phyloP scores from a whole-genome alignment of 2,329 filamentous ascomycete species.

The Kalaharituber pfeilii region DNA sequence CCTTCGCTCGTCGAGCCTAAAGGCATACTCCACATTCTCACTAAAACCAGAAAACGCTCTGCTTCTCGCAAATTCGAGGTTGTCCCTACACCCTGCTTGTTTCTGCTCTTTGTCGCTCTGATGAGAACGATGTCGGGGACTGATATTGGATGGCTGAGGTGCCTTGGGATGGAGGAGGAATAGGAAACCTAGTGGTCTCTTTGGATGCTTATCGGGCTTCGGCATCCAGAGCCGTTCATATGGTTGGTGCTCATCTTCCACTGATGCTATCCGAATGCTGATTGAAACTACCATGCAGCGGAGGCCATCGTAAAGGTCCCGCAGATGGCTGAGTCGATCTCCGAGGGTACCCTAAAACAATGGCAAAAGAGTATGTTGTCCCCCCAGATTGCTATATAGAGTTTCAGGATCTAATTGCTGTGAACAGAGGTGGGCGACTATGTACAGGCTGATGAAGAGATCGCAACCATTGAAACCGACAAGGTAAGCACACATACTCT shows the following conservation, averaged over 20 bases:
- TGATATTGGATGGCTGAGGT: neutral
- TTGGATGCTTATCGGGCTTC: neutral
- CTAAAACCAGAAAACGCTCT: neutral
- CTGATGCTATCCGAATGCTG: neutral
- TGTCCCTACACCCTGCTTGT: neutral
- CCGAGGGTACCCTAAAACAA: slow-evolving; percentile 89
- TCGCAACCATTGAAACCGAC: slow-evolving; percentile 97
- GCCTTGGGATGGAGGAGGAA: neutral
- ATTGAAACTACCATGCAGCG: neutral
- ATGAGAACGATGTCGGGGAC: neutral
- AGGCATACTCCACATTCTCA: neutral
- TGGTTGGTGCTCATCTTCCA: neutral
- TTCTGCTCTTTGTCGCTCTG: neutral
- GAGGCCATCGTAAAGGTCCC: slow-evolving; percentile 72
- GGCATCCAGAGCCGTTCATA: neutral
- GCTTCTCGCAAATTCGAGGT: neutral
- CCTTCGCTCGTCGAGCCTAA: neutral
- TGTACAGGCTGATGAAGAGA: slow-evolving; percentile 90
- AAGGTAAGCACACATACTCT: slow-evolving; percentile 45
- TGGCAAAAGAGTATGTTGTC: slow-evolving; percentile 57
- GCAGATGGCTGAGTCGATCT: slow-evolving; percentile 97
- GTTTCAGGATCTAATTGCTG: neutral
- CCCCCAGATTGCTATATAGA: slow-evolving; percentile 15
- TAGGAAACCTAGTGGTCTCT: neutral
- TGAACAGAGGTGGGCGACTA: slow-evolving; percentile 65